Evolutionary conservation across 495 filamentous ascomycete genomes (phyloP), one percentile per base, ranked within the genome.

Genomic region (Daldinia loculata): DNA sequence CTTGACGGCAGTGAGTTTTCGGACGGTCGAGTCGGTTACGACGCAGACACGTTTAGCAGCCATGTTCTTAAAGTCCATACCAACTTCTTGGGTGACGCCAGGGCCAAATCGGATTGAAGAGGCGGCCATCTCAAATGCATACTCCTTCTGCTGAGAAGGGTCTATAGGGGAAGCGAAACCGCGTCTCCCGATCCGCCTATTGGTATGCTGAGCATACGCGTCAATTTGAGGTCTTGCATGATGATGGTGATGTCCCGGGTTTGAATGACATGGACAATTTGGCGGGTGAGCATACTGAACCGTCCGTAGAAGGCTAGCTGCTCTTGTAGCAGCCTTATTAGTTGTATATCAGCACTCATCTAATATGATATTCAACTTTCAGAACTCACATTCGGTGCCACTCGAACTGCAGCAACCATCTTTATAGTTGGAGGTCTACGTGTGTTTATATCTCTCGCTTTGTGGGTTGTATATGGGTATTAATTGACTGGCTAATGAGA

Each of bases 121-220:
- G 4, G 95, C 92, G 1, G 91, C 95, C 94, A 99, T 97, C 80
- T 99, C 95, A 76, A 99, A 99, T 38, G 95, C 95, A 82, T 98
- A 98, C 75, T 99, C 95, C 78, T 95, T 97, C 77, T 94, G 88
- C 62, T 88, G 87, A 2, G 89, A 82, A 4, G 80, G 77, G 72
- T 94, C 91, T 8, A 87, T 78, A 0, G 94, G 94, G 0, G 92
- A 94, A 38, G 93, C 93, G 69, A 84, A 87, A 50, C 79, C 75
- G 39, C 85, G 84, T 45, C 74, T 74, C 19, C 69, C 65, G 12
- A 71, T 72, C 62, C 22, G 76, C 39, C 78, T 76, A 12, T 92
- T 81, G 38, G 87, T 83, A 29, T 88, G 85, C 50, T 83, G 84
- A 32, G 87, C 85, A 78, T 88, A 84, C 32, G 80, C 82, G 19